phyloP scores from a whole-genome alignment of 345 rosid species.

The Citrus mangshanensis region DNA sequence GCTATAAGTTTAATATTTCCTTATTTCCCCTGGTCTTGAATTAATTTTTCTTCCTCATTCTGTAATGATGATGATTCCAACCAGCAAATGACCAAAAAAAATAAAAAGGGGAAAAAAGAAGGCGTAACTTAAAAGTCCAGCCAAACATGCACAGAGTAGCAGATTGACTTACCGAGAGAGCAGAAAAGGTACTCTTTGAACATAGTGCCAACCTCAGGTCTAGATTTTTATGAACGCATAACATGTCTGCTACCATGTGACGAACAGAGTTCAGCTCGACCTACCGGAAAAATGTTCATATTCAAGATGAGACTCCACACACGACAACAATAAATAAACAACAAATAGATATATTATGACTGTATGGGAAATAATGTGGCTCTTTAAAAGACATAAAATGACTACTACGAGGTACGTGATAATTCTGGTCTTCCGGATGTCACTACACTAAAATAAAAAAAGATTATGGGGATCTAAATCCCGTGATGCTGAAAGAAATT shows the following conservation, averaged over 20 bases:
- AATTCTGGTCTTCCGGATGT: too few relatives aligned
- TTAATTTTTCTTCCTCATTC: background rate
- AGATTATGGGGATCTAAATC: too few relatives aligned
- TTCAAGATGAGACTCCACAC: background rate
- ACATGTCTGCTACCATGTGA: conserved; percentile 32
- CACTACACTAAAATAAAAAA: too few relatives aligned
- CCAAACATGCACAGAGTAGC: background rate
- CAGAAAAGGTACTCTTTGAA: conserved; percentile 29
- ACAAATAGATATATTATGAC: too few relatives aligned
- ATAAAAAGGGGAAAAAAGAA: background rate
- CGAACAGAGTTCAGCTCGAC: conserved; percentile 30
- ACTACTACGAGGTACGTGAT: too few relatives aligned
- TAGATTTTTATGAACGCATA: conserved; percentile 36
- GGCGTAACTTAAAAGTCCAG: background rate
- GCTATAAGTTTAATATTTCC: background rate
- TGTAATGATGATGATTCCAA: too few relatives aligned
- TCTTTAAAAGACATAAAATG: too few relatives aligned
- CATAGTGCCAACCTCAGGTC: conserved; percentile 42
- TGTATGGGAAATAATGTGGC: too few relatives aligned
- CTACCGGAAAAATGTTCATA: conserved; percentile 11
- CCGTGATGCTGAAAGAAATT: background rate
- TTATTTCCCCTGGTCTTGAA: background rate
- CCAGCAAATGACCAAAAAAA: too few relatives aligned
- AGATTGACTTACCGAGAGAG: conserved; percentile 22
- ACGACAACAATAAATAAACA: background rate